A percentile compares a stretch with the other conserved stretches of the same genome.
Evolutionary conservation across 176 grass and related monocot genomes (phyloP).

Genomic region (Dendrocalamus sinicus): DNA sequence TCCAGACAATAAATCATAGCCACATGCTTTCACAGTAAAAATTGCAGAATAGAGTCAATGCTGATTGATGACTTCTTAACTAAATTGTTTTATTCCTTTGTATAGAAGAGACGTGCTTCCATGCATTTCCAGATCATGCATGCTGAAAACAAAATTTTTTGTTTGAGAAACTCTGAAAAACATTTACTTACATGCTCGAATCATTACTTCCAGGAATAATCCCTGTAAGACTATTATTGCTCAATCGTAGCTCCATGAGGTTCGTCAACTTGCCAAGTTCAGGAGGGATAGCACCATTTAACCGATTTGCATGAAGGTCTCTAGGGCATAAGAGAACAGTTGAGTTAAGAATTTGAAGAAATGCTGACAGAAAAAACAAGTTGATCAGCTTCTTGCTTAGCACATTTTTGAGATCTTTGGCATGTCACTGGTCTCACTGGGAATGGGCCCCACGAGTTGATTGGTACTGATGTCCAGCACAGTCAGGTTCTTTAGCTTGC

Average conservation of each 20-base stretch:
- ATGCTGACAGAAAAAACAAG: neutral
- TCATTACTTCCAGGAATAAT: conserved; percentile 74
- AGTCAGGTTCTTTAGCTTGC: conserved; percentile 54
- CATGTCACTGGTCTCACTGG: conserved; percentile 64
- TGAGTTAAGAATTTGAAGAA: conserved; percentile 37
- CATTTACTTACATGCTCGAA: conserved; percentile 65
- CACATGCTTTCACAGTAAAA: conserved; percentile 7
- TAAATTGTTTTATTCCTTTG: conserved; percentile 19
- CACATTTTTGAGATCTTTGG: conserved; percentile 76
- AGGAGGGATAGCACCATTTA: conserved; percentile 69
- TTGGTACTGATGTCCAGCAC: conserved; percentile 71
- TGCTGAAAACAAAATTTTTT: neutral
- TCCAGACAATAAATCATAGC: conserved; percentile 7
- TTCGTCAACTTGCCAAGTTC: conserved; percentile 67
- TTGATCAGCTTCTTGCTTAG: conserved; percentile 35
- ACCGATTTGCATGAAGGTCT: conserved; percentile 76
- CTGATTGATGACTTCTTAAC: conserved; percentile 47
- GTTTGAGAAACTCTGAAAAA: neutral
- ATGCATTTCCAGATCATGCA: neutral
- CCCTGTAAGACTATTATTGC: conserved; percentile 75
- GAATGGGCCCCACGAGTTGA: conserved; percentile 64
- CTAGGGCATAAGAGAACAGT: conserved; percentile 60
- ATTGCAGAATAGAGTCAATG: conserved; percentile 5
- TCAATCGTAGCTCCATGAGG: conserved; percentile 63
- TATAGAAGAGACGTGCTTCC: neutral